Evolutionary conservation across 208 protist species (phyloP).

Genomic region (Leishmania major): DNA sequence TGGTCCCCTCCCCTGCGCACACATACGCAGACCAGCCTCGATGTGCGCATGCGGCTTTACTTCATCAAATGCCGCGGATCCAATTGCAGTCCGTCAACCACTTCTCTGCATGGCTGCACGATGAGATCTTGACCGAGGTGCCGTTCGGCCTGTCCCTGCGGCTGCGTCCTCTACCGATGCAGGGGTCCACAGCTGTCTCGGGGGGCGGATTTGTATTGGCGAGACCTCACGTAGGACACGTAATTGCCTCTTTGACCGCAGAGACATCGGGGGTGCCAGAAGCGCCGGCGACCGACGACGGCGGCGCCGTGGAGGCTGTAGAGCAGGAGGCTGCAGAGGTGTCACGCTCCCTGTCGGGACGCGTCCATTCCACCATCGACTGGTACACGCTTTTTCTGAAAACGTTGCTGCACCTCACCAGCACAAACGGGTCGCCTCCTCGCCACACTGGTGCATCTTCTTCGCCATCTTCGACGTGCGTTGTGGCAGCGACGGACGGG

Average conservation of each 20-base stretch:
- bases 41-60: slow-evolving; percentile 1
- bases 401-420: slow-evolving; percentile 12
- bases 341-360: neutral
- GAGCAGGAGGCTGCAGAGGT: neutral
- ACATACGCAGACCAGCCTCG: neutral
- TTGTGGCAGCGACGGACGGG: slow-evolving; percentile 14
- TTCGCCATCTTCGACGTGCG: neutral
- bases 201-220: slow-evolving; percentile 4
- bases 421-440: neutral
- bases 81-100: slow-evolving; percentile 5
- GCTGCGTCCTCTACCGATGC: neutral
- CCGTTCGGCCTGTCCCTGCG: slow-evolving; percentile 28
- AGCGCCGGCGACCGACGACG: neutral
- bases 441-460: neutral
- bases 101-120: slow-evolving; percentile 26
- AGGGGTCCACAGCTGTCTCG: neutral
- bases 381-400: slow-evolving; percentile 13
- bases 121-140: slow-evolving; percentile 4
- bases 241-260: slow-evolving; percentile 9
- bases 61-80: slow-evolving; percentile 1
- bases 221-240: slow-evolving; percentile 22
- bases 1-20: neutral
- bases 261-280: neutral
- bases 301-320: neutral
- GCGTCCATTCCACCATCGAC: neutral